Evolutionary conservation across 139 green algal genomes (phyloP).

Genomic region (Microglena sp.): DNA sequence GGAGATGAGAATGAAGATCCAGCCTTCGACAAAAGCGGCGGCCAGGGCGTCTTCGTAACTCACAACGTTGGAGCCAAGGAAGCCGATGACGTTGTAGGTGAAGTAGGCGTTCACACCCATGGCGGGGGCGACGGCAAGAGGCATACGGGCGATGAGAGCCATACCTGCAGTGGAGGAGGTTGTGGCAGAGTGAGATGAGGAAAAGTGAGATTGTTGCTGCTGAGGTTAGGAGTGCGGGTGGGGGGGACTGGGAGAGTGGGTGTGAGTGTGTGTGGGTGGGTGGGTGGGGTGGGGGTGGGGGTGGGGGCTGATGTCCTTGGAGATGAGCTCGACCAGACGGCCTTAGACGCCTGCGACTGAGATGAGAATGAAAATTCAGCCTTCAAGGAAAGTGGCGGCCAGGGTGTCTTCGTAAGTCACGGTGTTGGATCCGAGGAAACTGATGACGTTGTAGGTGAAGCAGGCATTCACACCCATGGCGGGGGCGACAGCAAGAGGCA

Average conservation of each 20-base stretch:
- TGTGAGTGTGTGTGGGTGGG: too few species aligned
- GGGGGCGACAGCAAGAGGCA: too few species aligned
- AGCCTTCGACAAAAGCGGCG: conserved; percentile 60
- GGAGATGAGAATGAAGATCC: conserved; percentile 65
- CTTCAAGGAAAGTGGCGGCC: conserved; percentile 56
- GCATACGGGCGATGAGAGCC: conserved; percentile 60
- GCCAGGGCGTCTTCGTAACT: conserved; percentile 38
- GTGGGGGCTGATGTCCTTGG: too few species aligned
- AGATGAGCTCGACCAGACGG: conserved; percentile 48
- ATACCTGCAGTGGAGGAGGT: conserved; percentile 44
- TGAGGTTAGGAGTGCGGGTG: too few species aligned
- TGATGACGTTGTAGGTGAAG: conserved; percentile 37
- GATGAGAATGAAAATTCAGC: conserved; percentile 68
- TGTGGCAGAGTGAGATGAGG: conserved; percentile 29
- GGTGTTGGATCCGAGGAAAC: background rate
- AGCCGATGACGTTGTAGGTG: conserved; percentile 16
- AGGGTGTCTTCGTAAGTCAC: conserved; percentile 33
- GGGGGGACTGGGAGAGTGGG: too few species aligned
- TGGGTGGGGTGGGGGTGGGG: too few species aligned
- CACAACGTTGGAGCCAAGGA: background rate
- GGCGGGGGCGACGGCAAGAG: conserved; percentile 58
- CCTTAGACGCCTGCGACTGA: conserved; percentile 44
- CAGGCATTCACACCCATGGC: conserved; percentile 75
- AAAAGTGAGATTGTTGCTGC: conserved; percentile 56
- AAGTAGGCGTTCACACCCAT: conserved; percentile 80